phyloP scores from a whole-genome alignment of 345 rosid genomes.

The Rhodamnia rubescens region DNA sequence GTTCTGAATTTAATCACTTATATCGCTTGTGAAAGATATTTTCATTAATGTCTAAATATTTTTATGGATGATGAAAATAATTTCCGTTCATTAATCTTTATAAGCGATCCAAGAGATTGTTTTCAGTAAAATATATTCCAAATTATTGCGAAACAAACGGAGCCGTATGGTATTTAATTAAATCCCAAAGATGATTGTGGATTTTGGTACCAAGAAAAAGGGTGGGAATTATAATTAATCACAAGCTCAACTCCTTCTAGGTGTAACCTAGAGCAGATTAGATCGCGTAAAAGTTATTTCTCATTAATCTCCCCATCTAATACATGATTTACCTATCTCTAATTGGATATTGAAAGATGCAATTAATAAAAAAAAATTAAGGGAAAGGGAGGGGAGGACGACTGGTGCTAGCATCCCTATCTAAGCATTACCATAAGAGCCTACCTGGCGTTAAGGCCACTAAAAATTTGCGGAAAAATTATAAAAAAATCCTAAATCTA shows the following conservation, averaged over 20 bases:
- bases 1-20: too few relatives aligned
- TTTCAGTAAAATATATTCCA: too few relatives aligned
- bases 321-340: too few relatives aligned
- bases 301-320: neutral
- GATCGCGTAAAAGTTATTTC: neutral
- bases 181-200: neutral
- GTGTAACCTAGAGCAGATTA: neutral
- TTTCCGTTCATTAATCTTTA: neutral
- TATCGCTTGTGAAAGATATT: neutral
- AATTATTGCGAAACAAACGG: fast-evolving
- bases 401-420: too few relatives aligned
- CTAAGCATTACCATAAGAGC: too few relatives aligned
- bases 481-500: too few relatives aligned
- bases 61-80: neutral
- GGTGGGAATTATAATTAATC: neutral
- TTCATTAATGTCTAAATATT: neutral
- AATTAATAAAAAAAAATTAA: too few relatives aligned
- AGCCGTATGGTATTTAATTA: neutral
- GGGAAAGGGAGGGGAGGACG: too few relatives aligned
- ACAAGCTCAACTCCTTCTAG: neutral
- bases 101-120: too few relatives aligned
- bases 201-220: too few relatives aligned
- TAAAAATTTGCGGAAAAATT: too few relatives aligned
- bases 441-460: neutral
- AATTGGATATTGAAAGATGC: too few relatives aligned